A percentile compares a stretch with the other conserved stretches of the same genome.
Evolutionary conservation across 805 yeast species (phyloP).

Genomic region (Wilhelminamyces savonicus): DNA sequence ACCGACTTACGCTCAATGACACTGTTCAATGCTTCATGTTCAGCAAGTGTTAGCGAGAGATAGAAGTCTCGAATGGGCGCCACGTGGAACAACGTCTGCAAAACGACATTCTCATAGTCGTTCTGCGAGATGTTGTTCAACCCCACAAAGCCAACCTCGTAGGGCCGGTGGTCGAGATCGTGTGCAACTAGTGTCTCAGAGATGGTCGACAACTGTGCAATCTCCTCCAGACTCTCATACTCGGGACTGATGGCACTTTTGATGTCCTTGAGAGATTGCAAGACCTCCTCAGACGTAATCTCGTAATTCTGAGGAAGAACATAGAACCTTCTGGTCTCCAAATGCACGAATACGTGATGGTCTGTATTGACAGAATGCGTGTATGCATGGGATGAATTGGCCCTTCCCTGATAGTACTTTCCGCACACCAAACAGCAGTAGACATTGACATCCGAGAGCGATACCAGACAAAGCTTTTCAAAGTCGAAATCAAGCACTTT

Average conservation of each 20-base stretch:
- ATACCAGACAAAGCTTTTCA: slow-evolving; percentile 59
- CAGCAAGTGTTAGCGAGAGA: slow-evolving; percentile 6
- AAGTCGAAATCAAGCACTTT: slow-evolving; percentile 57
- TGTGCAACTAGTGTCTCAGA: slow-evolving; percentile 12
- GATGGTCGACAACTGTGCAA: slow-evolving; percentile 20
- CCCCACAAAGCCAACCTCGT: slow-evolving; percentile 62
- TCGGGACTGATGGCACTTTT: slow-evolving; percentile 46
- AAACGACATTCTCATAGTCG: slow-evolving; percentile 51
- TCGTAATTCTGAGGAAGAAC: slow-evolving; percentile 59
- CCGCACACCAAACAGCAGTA: slow-evolving; percentile 75
- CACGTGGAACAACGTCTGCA: slow-evolving; percentile 54
- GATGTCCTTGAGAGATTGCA: slow-evolving; percentile 44
- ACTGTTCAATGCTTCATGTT: slow-evolving; percentile 15
- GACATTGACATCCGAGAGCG: slow-evolving; percentile 54
- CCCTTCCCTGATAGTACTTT: slow-evolving; percentile 64
- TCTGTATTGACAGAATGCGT: slow-evolving; percentile 55
- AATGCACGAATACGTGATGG: slow-evolving; percentile 59
- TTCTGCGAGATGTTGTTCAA: slow-evolving; percentile 46
- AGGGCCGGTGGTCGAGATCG: slow-evolving; percentile 42
- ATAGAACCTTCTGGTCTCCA: slow-evolving; percentile 44
- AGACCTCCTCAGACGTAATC: slow-evolving; percentile 8
- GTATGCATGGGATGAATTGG: slow-evolving; percentile 58
- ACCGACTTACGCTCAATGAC: slow-evolving; percentile 7
- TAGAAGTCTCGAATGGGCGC: slow-evolving; percentile 35
- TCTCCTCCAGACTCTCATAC: slow-evolving; percentile 29